Conservation (phyloP, 1,284 basidiomycete genomes). For the Papiliotrema nemorosa region DNA sequence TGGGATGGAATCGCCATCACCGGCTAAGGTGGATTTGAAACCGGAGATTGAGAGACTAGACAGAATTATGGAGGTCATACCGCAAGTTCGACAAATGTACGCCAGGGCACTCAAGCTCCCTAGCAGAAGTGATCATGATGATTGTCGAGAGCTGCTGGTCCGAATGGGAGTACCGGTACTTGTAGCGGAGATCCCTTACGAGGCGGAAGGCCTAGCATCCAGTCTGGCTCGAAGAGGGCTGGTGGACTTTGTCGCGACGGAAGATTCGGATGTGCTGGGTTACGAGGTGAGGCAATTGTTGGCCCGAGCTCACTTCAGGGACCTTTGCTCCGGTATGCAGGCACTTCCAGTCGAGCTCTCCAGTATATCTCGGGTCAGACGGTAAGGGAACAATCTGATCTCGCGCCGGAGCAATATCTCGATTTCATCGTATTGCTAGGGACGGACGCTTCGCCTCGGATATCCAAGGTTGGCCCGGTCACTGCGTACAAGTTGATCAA, state of each 20-base stretch:
- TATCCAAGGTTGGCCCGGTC: constrained; percentile 70
- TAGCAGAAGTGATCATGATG: constrained; percentile 30
- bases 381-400: constrained; percentile 54
- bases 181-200: constrained; percentile 62
- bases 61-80: constrained; percentile 12
- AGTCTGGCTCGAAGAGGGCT: constrained; percentile 65
- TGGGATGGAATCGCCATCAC: neutral
- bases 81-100: constrained; percentile 22
- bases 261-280: constrained; percentile 62
- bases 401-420: constrained; percentile 60
- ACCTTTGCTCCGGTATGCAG: constrained; percentile 71
- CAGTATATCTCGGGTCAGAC: constrained; percentile 60
- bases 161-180: constrained; percentile 76
- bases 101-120: constrained; percentile 34
- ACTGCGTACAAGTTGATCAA: constrained; percentile 70
- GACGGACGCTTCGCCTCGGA: constrained; percentile 80
- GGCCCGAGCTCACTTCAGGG: constrained; percentile 51
- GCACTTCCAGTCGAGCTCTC: constrained; percentile 59
- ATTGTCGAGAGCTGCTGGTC: constrained; percentile 53
- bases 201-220: constrained; percentile 78
- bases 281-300: constrained; percentile 34
- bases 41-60: constrained; percentile 14
- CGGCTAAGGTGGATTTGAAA: neutral
- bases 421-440: constrained; percentile 82
- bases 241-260: constrained; percentile 80